Evolutionary conservation across 2,329 filamentous ascomycete genomes (phyloP).

Genomic region (Pochonia chlamydosporia): DNA sequence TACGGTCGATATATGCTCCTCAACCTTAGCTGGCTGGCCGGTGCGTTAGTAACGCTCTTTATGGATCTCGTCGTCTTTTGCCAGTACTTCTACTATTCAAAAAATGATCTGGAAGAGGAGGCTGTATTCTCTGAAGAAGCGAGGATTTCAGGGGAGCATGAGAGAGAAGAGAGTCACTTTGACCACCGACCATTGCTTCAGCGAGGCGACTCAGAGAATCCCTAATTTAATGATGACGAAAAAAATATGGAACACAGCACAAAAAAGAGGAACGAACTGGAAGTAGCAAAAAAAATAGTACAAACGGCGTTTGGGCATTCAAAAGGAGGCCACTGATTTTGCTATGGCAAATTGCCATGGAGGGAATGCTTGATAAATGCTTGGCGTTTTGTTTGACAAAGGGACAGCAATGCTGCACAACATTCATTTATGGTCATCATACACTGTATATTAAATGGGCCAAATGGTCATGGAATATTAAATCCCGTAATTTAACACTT

Average conservation of each 20-base stretch:
- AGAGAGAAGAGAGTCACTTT: constrained; percentile 22
- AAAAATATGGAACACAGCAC: too few species aligned
- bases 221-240: neutral
- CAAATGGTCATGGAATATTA: too few species aligned
- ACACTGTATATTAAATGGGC: neutral
- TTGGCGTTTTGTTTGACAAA: neutral
- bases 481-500: too few species aligned
- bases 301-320: neutral
- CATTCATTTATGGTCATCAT: neutral
- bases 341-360: too few species aligned
- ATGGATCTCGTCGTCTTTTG: constrained; percentile 82
- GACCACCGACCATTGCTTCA: constrained; percentile 35
- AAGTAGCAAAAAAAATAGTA: neutral
- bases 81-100: constrained; percentile 81
- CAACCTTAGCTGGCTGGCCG: constrained; percentile 85
- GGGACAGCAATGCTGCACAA: neutral
- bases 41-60: constrained; percentile 80
- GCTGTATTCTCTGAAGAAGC: constrained; percentile 20
- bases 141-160: constrained; percentile 15
- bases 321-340: too few species aligned
- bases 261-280: neutral
- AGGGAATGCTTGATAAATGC: too few species aligned
- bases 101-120: constrained; percentile 20
- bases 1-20: constrained; percentile 83
- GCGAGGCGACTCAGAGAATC: constrained; percentile 20